Evolutionary conservation across 2,329 filamentous ascomycete species (phyloP).

Genomic region (Colletotrichum lini): DNA sequence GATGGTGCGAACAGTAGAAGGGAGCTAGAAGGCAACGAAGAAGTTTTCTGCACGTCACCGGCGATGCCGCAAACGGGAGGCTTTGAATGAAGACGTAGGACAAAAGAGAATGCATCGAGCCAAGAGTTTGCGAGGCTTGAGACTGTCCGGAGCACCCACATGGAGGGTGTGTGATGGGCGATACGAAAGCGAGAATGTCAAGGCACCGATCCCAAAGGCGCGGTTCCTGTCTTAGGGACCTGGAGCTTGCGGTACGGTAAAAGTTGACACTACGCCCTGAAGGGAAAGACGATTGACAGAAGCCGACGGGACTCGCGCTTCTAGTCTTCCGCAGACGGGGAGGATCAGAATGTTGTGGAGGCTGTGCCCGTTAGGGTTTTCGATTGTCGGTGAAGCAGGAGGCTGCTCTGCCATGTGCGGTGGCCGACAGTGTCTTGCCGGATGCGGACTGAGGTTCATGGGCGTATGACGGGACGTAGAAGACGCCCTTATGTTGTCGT

Average conservation of each 20-base stretch:
- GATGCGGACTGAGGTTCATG: constrained; percentile 24
- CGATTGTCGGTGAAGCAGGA: constrained; percentile 24
- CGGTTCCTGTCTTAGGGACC: constrained; percentile 28
- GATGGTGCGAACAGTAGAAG: constrained; percentile 19
- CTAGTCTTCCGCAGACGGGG: constrained; percentile 11
- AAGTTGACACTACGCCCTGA: constrained; percentile 6
- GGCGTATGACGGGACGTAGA: neutral
- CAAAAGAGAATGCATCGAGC: neutral
- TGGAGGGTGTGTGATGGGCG: constrained; percentile 29
- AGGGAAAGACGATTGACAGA: neutral
- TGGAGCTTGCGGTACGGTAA: constrained; percentile 28
- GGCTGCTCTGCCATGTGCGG: constrained; percentile 42
- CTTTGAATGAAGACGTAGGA: constrained; percentile 11
- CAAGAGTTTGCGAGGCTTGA: constrained; percentile 19
- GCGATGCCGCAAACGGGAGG: constrained; percentile 40
- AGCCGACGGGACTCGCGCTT: constrained; percentile 9
- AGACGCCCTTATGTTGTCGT: constrained; percentile 26
- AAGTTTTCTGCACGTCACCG: constrained; percentile 40
- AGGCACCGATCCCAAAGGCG: neutral
- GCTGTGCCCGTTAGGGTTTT: constrained; percentile 37
- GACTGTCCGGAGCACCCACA: constrained; percentile 26
- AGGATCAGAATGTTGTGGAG: constrained; percentile 38
- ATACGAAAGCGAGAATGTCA: neutral
- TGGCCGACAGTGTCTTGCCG: constrained; percentile 33
- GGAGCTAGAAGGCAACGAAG: constrained; percentile 39